These are phyloP conservation scores for Inga leiocalycina DNA, from an alignment of 306 rosid species.

Conservation along the genomic window DNA sequence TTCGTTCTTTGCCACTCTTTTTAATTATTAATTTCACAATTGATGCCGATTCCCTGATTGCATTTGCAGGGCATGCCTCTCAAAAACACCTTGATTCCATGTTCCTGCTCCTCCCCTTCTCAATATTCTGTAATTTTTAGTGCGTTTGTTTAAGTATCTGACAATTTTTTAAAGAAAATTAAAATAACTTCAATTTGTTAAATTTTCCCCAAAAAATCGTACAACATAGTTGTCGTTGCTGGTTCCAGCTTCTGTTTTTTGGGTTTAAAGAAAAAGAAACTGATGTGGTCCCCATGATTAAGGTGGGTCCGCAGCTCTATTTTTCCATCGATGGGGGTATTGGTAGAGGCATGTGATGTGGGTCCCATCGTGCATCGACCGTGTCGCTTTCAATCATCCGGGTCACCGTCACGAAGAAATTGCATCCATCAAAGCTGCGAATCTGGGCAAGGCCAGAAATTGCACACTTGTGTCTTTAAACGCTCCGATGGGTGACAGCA, in stretches of 20 bases:
- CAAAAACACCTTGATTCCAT: constrained; percentile 27
- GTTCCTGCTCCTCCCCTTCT: constrained; percentile 8
- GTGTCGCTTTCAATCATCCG: constrained; percentile 41
- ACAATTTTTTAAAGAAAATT: too few species aligned
- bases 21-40: neutral
- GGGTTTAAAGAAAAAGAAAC: neutral
- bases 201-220: neutral
- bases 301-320: constrained; percentile 41
- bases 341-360: constrained; percentile 67
- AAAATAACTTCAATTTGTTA: neutral
- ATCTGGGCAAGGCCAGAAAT: constrained; percentile 22
- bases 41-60: neutral
- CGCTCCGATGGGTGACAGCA: constrained; percentile 45
- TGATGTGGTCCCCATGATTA: constrained; percentile 31
- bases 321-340: constrained; percentile 3
- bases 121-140: neutral
- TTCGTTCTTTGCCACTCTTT: neutral
- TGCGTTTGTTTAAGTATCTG: neutral
- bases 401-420: constrained; percentile 50
- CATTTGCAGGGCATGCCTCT: neutral
- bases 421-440: constrained; percentile 35
- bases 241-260: neutral
- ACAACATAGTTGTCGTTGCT: neutral
- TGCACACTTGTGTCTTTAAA: constrained; percentile 12
- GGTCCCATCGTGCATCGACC: constrained; percentile 44